Percentiles rank a stretch among this genome's conserved stretches.
Evolutionary conservation across 176 grass and related monocot genomes (phyloP).

Genomic region (Tillandsia fasciculata): DNA sequence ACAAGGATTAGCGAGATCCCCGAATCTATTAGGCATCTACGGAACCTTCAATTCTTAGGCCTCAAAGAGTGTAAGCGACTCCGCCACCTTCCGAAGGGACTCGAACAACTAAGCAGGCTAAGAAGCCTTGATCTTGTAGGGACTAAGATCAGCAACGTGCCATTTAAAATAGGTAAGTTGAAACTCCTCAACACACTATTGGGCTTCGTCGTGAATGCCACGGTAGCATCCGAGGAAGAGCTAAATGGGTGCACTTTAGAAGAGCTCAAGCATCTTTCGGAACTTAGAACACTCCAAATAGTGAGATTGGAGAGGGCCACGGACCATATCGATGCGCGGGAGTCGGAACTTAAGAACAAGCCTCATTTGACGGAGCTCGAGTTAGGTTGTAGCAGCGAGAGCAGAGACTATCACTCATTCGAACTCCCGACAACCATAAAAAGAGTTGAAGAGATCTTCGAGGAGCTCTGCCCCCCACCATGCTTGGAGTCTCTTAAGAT

Average conservation of each 20-base stretch:
- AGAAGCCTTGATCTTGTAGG: constrained; percentile 56
- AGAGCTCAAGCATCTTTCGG: constrained; percentile 49
- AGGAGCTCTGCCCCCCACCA: constrained; percentile 45
- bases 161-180: constrained; percentile 54
- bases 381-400: constrained; percentile 33
- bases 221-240: constrained; percentile 9
- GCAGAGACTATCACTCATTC: constrained; percentile 2
- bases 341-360: constrained; percentile 30
- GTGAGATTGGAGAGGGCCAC: constrained; percentile 43
- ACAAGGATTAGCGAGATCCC: constrained; percentile 54
- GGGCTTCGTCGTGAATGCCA: constrained; percentile 33
- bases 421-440: constrained; percentile 20
- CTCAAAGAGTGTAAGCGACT: constrained; percentile 52
- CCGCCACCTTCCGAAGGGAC: constrained; percentile 42
- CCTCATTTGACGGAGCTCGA: constrained; percentile 45
- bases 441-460: constrained; percentile 42
- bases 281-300: constrained; percentile 49
- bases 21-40: constrained; percentile 33
- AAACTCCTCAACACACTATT: constrained; percentile 39
- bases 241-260: constrained; percentile 36
- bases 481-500: constrained; percentile 57
- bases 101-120: constrained; percentile 48
- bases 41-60: constrained; percentile 54
- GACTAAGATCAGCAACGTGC: constrained; percentile 22
- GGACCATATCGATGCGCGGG: constrained; percentile 28